Evolutionary conservation across 805 yeast species (phyloP), one percentile per base, ranked within the genome.

Genomic region (Myxozyma neotropica): DNA sequence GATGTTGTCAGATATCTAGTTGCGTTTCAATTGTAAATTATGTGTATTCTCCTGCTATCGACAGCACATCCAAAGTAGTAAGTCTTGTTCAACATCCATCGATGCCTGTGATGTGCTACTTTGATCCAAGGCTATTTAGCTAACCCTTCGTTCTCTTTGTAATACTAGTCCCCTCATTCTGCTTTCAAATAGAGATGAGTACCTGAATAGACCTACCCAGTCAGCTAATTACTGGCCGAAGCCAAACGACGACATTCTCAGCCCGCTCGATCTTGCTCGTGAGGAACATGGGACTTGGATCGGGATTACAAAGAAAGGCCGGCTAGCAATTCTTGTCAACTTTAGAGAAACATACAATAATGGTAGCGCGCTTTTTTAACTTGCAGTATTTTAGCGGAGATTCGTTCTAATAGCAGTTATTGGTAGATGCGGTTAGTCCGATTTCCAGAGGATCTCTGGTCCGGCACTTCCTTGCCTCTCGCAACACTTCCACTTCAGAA

Each of bases 251-350:
- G 56, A 62, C 31, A 50, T 65, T 7, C 27, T 64, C 29, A 58
- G 60, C 3, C 97, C 97, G 0, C 74, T 79, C 39, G 97, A 93
- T 71, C 71, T 88, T 67, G 89, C 86, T 0, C 73, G 91, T 36
- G 73, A 77, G 1, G 91, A 84, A 56, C 89, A 83, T 63, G 97
- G 99, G 0, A 89, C 97, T 0, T 94, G 99, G 99, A 82, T 89
- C 1, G 97, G 96, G 0, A 80, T 87, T 1, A 79, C 83, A 42
- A 75, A 76, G 31, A 70, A 67, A 1, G 89, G 89, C 0, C 78
- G 80, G 59, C 58, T 92, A 1, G 88, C 95, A 0, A 87, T 87
- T 1, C 78, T 93, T 27, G 85, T 94, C 17, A 93, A 93, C 70
- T 84, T 82, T 70, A 75, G 88, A 49, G 94, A 87, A 66, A 72